Evolutionary conservation across 2,329 filamentous ascomycete species (phyloP), one percentile per base, ranked within the genome.

Genomic region (Monosporascus ibericus): DNA sequence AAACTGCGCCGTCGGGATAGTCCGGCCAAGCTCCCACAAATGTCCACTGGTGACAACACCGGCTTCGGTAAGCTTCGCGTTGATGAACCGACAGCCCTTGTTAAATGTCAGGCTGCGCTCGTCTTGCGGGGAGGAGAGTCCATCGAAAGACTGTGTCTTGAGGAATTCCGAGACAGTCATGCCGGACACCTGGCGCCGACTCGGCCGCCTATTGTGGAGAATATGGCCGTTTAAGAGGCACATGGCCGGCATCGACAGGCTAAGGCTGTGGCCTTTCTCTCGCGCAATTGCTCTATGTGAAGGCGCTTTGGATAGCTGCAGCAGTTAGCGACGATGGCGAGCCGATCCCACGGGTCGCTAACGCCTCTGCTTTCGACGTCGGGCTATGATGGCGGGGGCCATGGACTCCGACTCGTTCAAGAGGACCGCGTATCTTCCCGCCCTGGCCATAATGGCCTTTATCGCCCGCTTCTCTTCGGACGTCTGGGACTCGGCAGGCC

Each of bases 51-150:
- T 27, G 7, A 46, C 3, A 17, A 46, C 27, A 3, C 42, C 42
- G 6, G 42, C 2, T 17, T 25, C 11, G 8, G 22, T 27, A 17
- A 46, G 22, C 11, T 11, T 7, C 2, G n/a, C 22, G 6, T 46
- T 6, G 42, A 25, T n/a, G 22, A 46, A 27, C 4, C 42, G 22
- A 27, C 42, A 46, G 8, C 42, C 22, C 14, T 46, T 46, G 25
- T 46, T 46, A 6, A 6, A 27, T 0, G 22, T 7, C 24, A 0
- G n/a, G 14, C 6, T 46, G 8, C 6, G 42, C n/a, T 30, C n/a
- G 20, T 17, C 24, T 17, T 3, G 81, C 86, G 70, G 53, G 15
- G 48, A 38, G 9, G 11, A 30, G 25, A 36, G 36, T n/a, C 11
- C n/a, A 40, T 47, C 25, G 15, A 52, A 52, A 5, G 46, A 34